phyloP scores from a whole-genome alignment of 1,139 yeast species.

The Spencermartinsiella ligniputridi region DNA sequence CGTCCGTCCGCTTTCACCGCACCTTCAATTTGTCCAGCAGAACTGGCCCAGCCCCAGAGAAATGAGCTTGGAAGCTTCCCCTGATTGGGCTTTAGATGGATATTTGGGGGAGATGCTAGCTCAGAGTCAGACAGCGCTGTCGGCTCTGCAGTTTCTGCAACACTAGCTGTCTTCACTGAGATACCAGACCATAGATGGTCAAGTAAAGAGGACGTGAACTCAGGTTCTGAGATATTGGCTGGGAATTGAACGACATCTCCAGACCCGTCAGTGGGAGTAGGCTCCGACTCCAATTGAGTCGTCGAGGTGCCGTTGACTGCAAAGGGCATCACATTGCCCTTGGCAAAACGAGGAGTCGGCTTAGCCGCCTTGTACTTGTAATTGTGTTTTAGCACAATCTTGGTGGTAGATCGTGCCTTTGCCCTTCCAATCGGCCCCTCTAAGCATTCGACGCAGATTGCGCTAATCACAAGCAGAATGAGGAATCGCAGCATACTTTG shows the following conservation, averaged over 20 bases:
- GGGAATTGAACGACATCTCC: no score
- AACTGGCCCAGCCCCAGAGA: conserved; percentile 27
- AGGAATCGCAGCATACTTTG: no score
- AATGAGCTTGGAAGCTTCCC: conserved; percentile 19
- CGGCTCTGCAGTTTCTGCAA: conserved; percentile 15
- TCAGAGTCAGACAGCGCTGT: conserved; percentile 15
- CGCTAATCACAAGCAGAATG: no score
- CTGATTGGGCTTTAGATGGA: conserved; percentile 10
- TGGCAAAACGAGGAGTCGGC: no score
- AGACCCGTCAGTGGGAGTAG: no score
- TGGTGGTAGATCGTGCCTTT: no score
- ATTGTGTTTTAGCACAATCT: no score
- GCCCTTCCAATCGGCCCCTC: no score
- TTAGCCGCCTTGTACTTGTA: no score
- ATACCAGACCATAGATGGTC: conserved; percentile 12
- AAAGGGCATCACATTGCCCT: no score
- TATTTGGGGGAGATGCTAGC: conserved; percentile 17
- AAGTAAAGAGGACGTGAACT: conserved; percentile 9
- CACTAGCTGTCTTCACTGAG: conserved; percentile 10
- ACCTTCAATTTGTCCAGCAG: conserved; percentile 37
- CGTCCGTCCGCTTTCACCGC: conserved; percentile 37
- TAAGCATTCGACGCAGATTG: no score
- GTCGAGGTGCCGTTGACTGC: neutral
- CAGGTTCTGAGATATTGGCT: neutral
- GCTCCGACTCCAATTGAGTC: no score